Base-by-base conservation (phyloP, 495 filamentous ascomycete species). In the Penicillium coffeae region DNA sequence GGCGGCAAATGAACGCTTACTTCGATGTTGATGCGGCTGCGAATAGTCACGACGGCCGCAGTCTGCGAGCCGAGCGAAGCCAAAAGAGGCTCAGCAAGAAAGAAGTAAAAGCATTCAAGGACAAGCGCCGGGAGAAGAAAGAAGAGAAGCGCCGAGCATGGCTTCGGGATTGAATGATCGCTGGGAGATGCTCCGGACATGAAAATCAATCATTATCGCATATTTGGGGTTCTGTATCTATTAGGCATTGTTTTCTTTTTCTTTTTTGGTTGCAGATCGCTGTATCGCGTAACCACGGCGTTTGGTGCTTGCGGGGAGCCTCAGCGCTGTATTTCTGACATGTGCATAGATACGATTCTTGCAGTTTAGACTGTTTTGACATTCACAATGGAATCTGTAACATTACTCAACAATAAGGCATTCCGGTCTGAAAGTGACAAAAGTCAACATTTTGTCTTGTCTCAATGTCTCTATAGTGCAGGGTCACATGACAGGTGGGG, bases 21-120 rank as follows among this genome's bases (percentile, higher is more conserved):
- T 98, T 95, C 61, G 94, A 97, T 60, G 93, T 97, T n/a, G 93
- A 97, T 70, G 88, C 90, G 9, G 92, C 91, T 16, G 94, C 94
- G 1, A 96, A 96, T 62, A 83, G 79, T 52, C 93, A 98, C 55
- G 87, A 95, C 59, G 93, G 93, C 6, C 81, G 88, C 46, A 95
- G 90, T 62, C 69, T 98, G 42, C 94, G 92, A 68, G 93, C 89
- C 7, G 93, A 98, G 70, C 75, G 65, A 22, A 83, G 85, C 35
- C 83, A 83, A n/a, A 91, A 90, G 77, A 95, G 91, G 73, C 72
- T 95, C 34, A 87, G 68, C 25, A 94, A 88, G 77, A 74, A 85
- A 51, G 89, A 96, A 65, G 64, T 98, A 56, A 90, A 89, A 70
- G 63, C 73, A 45, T 75, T 91, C 53, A 84, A 81, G 65, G 83